These are phyloP conservation scores for Neonectria sp. DNA, from an alignment of 2,329 filamentous ascomycete species.

Conservation along the genomic window DNA sequence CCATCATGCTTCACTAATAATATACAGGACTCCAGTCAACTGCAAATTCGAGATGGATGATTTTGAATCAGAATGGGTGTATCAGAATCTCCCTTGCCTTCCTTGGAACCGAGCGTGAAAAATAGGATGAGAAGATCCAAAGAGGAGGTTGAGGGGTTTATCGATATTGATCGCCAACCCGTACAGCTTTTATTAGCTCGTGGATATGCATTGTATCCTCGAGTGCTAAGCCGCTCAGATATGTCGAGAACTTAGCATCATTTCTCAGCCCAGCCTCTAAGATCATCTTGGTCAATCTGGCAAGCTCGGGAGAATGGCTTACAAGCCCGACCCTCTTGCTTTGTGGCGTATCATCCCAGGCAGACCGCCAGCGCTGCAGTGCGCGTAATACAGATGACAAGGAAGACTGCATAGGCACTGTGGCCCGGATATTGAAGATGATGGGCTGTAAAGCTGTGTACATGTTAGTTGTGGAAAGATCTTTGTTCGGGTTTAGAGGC, in stretches of 20 bases:
- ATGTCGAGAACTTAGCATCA: background rate
- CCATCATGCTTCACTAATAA: background rate
- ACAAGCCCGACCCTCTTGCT: background rate
- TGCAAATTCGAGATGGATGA: no score
- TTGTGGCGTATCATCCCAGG: background rate
- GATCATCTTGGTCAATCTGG: background rate
- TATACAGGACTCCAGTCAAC: no score
- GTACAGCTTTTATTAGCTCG: slow-evolving; percentile 3
- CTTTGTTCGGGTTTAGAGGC: background rate
- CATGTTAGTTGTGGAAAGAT: background rate
- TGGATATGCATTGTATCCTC: slow-evolving; percentile 3
- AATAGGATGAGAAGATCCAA: background rate
- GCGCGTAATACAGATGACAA: background rate
- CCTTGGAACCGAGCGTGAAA: background rate
- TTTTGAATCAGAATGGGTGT: no score
- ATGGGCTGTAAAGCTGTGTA: background rate
- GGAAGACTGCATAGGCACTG: background rate
- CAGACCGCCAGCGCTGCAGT: background rate
- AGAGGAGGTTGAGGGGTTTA: background rate
- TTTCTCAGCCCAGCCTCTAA: slow-evolving; percentile 1
- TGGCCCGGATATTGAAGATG: background rate
- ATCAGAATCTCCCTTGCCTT: background rate
- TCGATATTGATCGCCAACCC: background rate
- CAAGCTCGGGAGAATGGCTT: background rate
- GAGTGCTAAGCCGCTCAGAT: background rate